Conservation (phyloP, 1,284 basidiomycete species). For the Vanrija sp. region DNA sequence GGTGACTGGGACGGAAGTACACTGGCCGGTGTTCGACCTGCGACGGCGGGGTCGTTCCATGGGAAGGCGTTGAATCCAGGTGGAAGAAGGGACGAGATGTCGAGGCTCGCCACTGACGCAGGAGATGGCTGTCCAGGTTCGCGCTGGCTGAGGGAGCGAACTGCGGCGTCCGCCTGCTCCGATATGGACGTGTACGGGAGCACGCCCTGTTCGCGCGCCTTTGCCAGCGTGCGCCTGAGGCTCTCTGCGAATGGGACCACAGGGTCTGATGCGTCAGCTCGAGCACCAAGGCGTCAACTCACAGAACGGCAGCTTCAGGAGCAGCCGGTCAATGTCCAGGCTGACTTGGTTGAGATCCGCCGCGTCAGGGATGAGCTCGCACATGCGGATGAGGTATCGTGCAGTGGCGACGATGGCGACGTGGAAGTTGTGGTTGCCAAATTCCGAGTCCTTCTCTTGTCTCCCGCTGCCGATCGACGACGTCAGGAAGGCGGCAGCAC, state of each 20-base stretch:
- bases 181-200: conserved; percentile 6
- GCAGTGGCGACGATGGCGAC: conserved; percentile 7
- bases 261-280: neutral
- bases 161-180: neutral
- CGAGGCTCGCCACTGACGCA: too few relatives aligned
- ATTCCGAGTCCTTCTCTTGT: conserved; percentile 3
- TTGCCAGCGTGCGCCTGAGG: neutral
- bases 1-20: too few relatives aligned
- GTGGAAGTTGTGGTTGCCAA: conserved; percentile 3
- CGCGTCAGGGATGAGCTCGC: conserved; percentile 5
- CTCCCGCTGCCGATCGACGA: conserved; percentile 1
- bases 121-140: too few relatives aligned
- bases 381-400: conserved; percentile 10
- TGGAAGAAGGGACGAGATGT: too few relatives aligned
- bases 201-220: conserved; percentile 3
- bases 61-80: too few relatives aligned
- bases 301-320: neutral
- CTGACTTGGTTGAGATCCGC: conserved; percentile 3
- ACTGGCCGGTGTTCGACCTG: too few relatives aligned
- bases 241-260: conserved; percentile 4
- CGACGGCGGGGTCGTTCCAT: too few relatives aligned
- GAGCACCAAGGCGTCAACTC: neutral
- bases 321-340: conserved; percentile 44
- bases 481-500: conserved; percentile 8
- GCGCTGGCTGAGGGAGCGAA: too few relatives aligned